Base-by-base conservation (phyloP, 108 stramenopile genomes). In the Pseudonitzschia multiseries region DNA sequence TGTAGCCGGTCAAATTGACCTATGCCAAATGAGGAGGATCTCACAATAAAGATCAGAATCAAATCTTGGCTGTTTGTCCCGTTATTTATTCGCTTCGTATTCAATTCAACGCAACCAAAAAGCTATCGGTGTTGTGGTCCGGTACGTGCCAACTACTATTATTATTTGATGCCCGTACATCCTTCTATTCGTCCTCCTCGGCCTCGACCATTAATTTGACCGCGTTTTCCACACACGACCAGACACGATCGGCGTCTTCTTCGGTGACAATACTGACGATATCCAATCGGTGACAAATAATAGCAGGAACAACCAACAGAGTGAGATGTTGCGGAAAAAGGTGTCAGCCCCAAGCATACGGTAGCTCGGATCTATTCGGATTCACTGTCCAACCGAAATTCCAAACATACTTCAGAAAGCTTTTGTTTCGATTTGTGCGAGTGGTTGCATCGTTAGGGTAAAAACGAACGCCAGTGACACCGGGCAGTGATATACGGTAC, bases 221-320 rank as follows among this genome's bases (percentile, higher is more conserved):
- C 2, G 85, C 91, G 74, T 89, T 84, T 57, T 80, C 86, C 3
- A 92, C 70, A 61, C 85, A 76, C 2, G 48, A 64, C 91, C 91
- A 92, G 15, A 92, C 88, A 59, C 91, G 79, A 68, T 86, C 91
- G 1, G 72, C 79, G 71, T 92, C 91, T 52, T 86, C 81, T 66
- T 84, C 76, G 1, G 78, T 79, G 0, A 87, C 60, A 48, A 92
- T 64, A 51, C 77, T 83, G 26, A 31, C 20, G 51, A 27, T 44
- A 20, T 52, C 21, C 15, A 53, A 46, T 44, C 24, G 21, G 33
- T 17, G 14, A 50, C 40, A 65, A 52, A 62, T 62, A 33, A 54
- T 54, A 54, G 4, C 5, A 62, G 27, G 8, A 62, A 3, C 8
- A 42, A 62, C 29, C 4, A 52, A 52, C 18, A 17, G 18, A 52